These are phyloP conservation scores for Takashimella koratensis DNA, from an alignment of 1,284 basidiomycete genomes.

Conservation along the genomic window DNA sequence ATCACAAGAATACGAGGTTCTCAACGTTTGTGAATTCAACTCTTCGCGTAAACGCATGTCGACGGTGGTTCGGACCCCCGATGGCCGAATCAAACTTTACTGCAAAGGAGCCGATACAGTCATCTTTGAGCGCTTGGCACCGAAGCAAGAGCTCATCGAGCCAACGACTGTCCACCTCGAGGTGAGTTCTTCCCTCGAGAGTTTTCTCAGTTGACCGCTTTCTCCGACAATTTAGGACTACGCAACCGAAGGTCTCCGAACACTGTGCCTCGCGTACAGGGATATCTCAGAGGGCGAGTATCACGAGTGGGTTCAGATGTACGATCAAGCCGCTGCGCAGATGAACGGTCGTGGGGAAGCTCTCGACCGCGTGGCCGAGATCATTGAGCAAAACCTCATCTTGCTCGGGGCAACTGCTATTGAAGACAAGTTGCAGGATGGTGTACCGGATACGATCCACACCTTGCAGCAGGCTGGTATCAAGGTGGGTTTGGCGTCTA, in stretches of 20 bases:
- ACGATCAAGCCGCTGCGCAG: conserved; percentile 86
- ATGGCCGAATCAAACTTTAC: conserved; percentile 90
- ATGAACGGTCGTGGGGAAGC: conserved; percentile 91
- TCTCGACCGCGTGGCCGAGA: conserved; percentile 88
- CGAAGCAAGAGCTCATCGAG: conserved; percentile 77
- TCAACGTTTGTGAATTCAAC: conserved; percentile 99
- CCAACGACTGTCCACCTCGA: conserved; percentile 87
- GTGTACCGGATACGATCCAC: conserved; percentile 97
- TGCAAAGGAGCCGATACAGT: conserved; percentile 99
- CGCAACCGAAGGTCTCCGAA: conserved; percentile 93
- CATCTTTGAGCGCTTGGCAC: conserved; percentile 78
- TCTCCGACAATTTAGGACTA: conserved; percentile 62
- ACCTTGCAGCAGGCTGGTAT: conserved; percentile 97
- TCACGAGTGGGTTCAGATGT: conserved; percentile 77
- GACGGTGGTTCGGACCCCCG: conserved; percentile 79
- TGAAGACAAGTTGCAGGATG: conserved; percentile 97
- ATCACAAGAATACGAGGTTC: conserved; percentile 77
- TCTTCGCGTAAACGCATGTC: conserved; percentile 98
- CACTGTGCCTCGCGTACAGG: conserved; percentile 91
- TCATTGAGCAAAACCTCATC: conserved; percentile 91
- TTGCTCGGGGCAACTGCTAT: conserved; percentile 95
- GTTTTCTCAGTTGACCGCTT: background rate
- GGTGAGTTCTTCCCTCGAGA: conserved; percentile 51
- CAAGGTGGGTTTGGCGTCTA: conserved; percentile 61
- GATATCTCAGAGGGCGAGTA: conserved; percentile 91